Conservation (phyloP, 2,329 filamentous ascomycete species). For the Byssoonygena ceratinophila region DNA sequence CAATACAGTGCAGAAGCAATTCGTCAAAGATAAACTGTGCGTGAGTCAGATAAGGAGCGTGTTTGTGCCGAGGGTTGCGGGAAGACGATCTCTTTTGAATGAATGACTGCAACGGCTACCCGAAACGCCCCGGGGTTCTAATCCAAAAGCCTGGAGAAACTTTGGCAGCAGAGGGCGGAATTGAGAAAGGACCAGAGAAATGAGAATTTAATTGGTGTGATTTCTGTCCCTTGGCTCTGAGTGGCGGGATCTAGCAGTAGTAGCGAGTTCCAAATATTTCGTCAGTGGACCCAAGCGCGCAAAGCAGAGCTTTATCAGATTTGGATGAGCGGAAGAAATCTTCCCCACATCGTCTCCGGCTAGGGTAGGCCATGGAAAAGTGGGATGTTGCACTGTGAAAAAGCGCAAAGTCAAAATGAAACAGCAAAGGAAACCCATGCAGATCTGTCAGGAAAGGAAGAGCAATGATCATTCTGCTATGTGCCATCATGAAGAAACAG, state of each 20-base stretch:
- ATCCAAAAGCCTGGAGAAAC: background rate
- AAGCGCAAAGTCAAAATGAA: slow-evolving; percentile 9
- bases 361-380: slow-evolving; percentile 8
- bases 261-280: background rate
- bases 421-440: slow-evolving; percentile 1
- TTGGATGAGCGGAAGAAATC: slow-evolving; percentile 10
- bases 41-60: slow-evolving; percentile 3
- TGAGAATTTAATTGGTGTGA: slow-evolving; percentile 4
- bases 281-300: background rate
- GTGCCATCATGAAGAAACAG: background rate
- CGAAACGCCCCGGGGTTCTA: slow-evolving; percentile 5
- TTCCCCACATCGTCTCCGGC: slow-evolving; percentile 11
- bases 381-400: slow-evolving; percentile 7
- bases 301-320: slow-evolving; percentile 6
- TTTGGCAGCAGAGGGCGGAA: background rate
- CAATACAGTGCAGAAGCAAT: slow-evolving; percentile 2
- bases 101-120: slow-evolving; percentile 1
- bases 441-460: background rate
- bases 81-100: slow-evolving; percentile 3
- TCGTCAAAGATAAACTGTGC: background rate
- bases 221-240: background rate
- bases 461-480: background rate
- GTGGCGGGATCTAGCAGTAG: slow-evolving; percentile 9
- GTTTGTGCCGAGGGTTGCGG: slow-evolving; percentile 3
- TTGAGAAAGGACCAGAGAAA: background rate